A percentile compares a stretch with the other conserved stretches of the same genome.
phyloP scores from a whole-genome alignment of 176 grass and related monocot species.

The Zea luxurians region DNA sequence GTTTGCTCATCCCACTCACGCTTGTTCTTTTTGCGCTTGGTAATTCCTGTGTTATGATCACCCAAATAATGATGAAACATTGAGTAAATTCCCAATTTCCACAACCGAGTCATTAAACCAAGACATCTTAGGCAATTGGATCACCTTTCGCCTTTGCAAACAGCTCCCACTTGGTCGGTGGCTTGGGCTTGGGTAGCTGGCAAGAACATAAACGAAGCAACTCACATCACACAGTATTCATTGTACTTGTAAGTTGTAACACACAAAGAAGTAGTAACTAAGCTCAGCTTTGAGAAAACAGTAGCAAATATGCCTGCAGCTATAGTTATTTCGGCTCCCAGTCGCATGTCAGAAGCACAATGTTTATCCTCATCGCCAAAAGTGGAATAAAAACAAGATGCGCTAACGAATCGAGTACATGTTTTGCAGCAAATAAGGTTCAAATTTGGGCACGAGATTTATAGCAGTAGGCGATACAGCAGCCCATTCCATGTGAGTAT shows the following conservation, averaged over 20 bases:
- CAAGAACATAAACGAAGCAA: conserved; percentile 9
- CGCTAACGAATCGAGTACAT: neutral
- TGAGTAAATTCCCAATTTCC: neutral
- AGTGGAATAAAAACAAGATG: neutral
- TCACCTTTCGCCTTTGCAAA: conserved; percentile 86
- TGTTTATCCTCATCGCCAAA: neutral
- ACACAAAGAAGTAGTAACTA: too few species aligned
- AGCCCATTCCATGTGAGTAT: neutral
- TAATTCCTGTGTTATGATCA: conserved; percentile 57
- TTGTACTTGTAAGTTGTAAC: neutral
- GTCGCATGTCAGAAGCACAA: neutral
- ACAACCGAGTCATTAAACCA: neutral
- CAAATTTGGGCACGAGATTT: neutral
- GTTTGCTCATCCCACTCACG: conserved; percentile 85
- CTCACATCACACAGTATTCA: neutral
- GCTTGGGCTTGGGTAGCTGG: conserved; percentile 80
- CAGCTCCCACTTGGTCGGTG: conserved; percentile 88
- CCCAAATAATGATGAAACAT: neutral
- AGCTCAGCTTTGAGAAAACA: neutral
- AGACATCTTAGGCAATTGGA: neutral
- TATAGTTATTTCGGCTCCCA: neutral
- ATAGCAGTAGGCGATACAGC: neutral
- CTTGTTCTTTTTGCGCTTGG: conserved; percentile 77
- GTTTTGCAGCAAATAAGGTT: neutral
- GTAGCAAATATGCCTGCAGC: neutral